Conservation (phyloP, 2,329 filamentous ascomycete species). For the Cercospora brassicicola region DNA sequence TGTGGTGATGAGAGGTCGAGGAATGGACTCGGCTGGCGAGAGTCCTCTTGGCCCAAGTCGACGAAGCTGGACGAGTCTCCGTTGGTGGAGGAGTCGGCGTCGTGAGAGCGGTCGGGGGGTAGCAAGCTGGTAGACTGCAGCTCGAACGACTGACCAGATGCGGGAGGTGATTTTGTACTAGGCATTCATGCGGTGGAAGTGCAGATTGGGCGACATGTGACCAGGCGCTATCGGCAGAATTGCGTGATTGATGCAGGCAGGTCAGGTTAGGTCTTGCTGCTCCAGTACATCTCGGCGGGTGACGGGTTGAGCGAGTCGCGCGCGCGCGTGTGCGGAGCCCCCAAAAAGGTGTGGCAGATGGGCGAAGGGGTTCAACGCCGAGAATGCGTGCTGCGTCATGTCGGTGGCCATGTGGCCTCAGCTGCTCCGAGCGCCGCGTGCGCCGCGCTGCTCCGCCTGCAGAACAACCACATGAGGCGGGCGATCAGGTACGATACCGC, state of each 20-base stretch:
- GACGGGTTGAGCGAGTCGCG: neutral
- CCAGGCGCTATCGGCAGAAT: neutral
- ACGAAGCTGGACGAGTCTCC: slow-evolving; percentile 35
- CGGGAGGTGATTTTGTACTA: slow-evolving; percentile 17
- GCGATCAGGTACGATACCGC: neutral
- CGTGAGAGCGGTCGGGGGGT: slow-evolving; percentile 28
- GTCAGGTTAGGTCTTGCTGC: neutral
- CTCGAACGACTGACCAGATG: slow-evolving; percentile 11
- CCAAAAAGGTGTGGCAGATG: neutral
- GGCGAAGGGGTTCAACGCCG: neutral
- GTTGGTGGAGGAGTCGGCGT: slow-evolving; percentile 27
- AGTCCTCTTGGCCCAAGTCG: slow-evolving; percentile 34
- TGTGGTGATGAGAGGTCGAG: slow-evolving; percentile 30
- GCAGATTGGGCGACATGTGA: slow-evolving; percentile 1
- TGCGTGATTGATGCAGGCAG: slow-evolving; percentile 1
- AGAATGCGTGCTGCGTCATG: neutral
- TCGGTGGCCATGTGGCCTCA: slow-evolving; percentile 2
- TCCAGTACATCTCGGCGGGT: slow-evolving; percentile 3
- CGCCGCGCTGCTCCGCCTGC: neutral
- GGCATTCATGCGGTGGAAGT: slow-evolving; percentile 33
- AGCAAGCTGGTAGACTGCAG: slow-evolving; percentile 22
- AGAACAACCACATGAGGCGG: neutral
- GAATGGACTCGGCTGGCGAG: slow-evolving; percentile 37
- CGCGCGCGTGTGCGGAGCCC: neutral
- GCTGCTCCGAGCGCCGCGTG: neutral